A percentile compares a stretch with the other conserved stretches of the same genome.
These are phyloP conservation scores for Dendrobium catenatum DNA, from an alignment of 106 monocot genomes.

Conservation along the genomic window DNA sequence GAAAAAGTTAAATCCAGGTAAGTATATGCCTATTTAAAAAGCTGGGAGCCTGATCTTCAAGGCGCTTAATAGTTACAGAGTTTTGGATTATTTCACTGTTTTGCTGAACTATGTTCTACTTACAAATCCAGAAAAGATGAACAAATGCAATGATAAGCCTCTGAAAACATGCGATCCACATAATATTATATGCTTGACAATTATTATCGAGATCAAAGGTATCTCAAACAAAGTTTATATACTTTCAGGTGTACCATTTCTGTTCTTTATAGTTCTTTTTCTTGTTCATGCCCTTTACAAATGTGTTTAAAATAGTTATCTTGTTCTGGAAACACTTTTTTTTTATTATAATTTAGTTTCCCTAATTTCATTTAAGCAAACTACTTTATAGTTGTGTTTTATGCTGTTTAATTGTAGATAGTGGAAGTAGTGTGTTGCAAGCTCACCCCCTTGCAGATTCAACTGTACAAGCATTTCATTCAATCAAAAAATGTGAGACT, in stretches of 20 bases:
- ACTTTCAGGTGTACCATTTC: not conserved
- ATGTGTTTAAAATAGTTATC: not conserved
- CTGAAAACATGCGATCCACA: not conserved
- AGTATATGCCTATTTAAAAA: not conserved
- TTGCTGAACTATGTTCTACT: not conserved
- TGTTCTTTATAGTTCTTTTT: not conserved
- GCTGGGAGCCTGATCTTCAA: not conserved
- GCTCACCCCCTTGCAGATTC: constrained; percentile 72
- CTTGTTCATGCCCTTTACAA: not conserved
- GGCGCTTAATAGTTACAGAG: not conserved
- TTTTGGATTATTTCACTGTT: not conserved
- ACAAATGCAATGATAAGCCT: not conserved
- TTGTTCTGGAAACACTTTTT: not conserved
- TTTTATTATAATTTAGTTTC: not conserved
- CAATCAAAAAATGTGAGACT: constrained; percentile 89
- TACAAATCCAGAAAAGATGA: not conserved
- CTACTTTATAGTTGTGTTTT: not conserved
- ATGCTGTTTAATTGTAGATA: constrained; percentile 42
- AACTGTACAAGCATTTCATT: constrained; percentile 86
- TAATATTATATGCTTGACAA: not conserved
- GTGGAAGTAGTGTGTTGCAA: constrained; percentile 96
- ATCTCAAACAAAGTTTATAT: not conserved
- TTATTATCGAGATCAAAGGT: not conserved
- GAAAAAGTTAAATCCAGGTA: not conserved
- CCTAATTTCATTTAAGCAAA: not conserved